Base-by-base conservation (phyloP, 2,329 filamentous ascomycete genomes). In the Microdochium bolleyi region DNA sequence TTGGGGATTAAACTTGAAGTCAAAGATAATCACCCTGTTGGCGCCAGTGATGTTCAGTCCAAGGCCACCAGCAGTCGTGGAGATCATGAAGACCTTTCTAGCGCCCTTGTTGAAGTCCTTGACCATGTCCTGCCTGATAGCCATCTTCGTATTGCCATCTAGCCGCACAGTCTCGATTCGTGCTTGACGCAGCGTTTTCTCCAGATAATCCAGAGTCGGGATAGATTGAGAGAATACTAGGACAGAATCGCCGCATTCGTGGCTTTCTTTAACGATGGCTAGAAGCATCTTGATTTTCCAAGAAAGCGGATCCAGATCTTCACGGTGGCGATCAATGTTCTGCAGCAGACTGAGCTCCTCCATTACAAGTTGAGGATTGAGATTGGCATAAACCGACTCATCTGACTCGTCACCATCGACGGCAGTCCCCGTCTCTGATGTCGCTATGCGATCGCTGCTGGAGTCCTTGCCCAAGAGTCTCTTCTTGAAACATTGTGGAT, bases 11-110 rank as follows among this genome's bases (percentile, higher is more conserved):
- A 85, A 96, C 55, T 78, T 76, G 62, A 87, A 89, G 64, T 96
- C 92, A 53, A 95, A 87, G 21, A 96, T 86, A 21, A 96, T 79
- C 1, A 95, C 87, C n/a, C 90, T 81, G 63, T 89, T 95, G 1
- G 90, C 90, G 1, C 85, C 84, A 49, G 82, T 79, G 10, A 95
- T 84, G 54, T 49, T 49, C 10, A 85, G 24, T 95, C 86, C 14
- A 95, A 91, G 72, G 0, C 90, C 89, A 22, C 91, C 92, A 9
- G 92, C 89, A 55, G 70, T 83, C 1, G 90, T 96, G 0, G 90
- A 95, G 53, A 96, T 90, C 2, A 96, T 72, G 62, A 89, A 89
- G 1, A 95, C 75, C 24, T 83, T 76, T 1, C 70, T 66, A 2
- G 68, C 57, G 0, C 72, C 73, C 0, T 64, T 62, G 59, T 94